Conservation (phyloP, 2,329 filamentous ascomycete genomes). For the Fusarium floridanum region DNA sequence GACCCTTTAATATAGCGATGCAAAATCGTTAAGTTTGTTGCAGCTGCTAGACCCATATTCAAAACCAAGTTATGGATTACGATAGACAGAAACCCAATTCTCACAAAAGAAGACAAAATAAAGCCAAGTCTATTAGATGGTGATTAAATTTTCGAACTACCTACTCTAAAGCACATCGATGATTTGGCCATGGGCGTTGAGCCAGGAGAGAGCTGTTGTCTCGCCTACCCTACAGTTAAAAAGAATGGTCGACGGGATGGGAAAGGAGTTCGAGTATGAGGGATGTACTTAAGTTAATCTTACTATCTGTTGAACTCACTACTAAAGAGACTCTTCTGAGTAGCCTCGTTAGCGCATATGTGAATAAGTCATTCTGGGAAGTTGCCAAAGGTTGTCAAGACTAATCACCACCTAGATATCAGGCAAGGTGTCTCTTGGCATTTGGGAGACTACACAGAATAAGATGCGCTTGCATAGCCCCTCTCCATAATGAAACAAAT, state of each 20-base stretch:
- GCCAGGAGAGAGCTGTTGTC: too few relatives aligned
- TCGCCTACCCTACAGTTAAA: background rate
- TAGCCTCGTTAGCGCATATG: background rate
- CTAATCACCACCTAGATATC: too few relatives aligned
- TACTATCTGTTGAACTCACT: background rate
- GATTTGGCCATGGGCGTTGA: background rate
- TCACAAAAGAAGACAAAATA: background rate
- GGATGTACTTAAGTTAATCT: background rate
- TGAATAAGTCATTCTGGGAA: background rate
- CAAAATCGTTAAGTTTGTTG: background rate
- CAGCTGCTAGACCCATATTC: too few relatives aligned
- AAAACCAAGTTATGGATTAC: background rate
- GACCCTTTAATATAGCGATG: rapidly evolving
- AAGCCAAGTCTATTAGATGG: background rate
- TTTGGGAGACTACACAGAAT: background rate
- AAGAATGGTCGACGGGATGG: background rate
- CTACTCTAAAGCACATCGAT: background rate
- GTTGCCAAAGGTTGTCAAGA: background rate
- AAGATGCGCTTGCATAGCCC: background rate
- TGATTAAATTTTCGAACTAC: background rate
- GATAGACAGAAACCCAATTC: background rate
- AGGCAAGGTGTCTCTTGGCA: too few relatives aligned
- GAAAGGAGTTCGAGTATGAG: background rate
- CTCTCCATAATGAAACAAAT: background rate
- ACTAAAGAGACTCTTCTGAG: background rate